A percentile compares a stretch with the other conserved stretches of the same genome.
Conservation (phyloP, 768 basidiomycete species). For the Astraeus odoratus region DNA sequence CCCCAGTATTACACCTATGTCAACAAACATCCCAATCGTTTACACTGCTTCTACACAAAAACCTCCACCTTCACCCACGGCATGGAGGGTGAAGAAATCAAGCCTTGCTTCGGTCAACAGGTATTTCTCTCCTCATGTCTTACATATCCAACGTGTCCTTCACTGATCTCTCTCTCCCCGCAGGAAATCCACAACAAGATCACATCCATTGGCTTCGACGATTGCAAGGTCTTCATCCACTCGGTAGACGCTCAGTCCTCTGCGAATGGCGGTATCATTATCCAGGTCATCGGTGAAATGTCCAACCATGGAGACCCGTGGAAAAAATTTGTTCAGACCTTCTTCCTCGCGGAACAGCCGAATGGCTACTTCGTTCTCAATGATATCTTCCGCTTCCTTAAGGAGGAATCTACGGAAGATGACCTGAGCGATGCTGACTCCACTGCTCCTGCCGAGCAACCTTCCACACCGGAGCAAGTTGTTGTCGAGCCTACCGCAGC, state of each 20-base stretch:
- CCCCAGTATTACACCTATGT: slow-evolving; percentile 99
- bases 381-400: slow-evolving; percentile 99
- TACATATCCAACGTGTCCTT: slow-evolving; percentile 1
- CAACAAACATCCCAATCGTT: slow-evolving; percentile 93
- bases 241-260: slow-evolving; percentile 97
- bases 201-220: slow-evolving; percentile 85
- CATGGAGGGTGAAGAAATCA: slow-evolving; percentile 91
- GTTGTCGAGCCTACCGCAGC: slow-evolving; percentile 28
- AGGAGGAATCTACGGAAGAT: slow-evolving; percentile 88
- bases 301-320: slow-evolving; percentile 86
- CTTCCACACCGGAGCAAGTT: slow-evolving; percentile 25
- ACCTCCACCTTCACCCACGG: slow-evolving; percentile 95
- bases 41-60: slow-evolving; percentile 99
- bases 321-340: slow-evolving; percentile 99
- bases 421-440: slow-evolving; percentile 48
- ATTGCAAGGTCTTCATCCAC: slow-evolving; percentile 99
- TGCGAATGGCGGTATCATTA: slow-evolving; percentile 92
- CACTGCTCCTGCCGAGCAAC: slow-evolving; percentile 21
- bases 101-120: slow-evolving; percentile 89
- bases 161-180: slow-evolving; percentile 3
- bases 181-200: slow-evolving; percentile 98
- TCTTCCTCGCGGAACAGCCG: slow-evolving; percentile 98
- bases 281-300: slow-evolving; percentile 99
- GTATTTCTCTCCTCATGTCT: slow-evolving; percentile 37
- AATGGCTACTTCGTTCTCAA: slow-evolving; percentile 99